Conservation (phyloP, 495 filamentous ascomycete species). For the Talaromyces borbonicus region DNA sequence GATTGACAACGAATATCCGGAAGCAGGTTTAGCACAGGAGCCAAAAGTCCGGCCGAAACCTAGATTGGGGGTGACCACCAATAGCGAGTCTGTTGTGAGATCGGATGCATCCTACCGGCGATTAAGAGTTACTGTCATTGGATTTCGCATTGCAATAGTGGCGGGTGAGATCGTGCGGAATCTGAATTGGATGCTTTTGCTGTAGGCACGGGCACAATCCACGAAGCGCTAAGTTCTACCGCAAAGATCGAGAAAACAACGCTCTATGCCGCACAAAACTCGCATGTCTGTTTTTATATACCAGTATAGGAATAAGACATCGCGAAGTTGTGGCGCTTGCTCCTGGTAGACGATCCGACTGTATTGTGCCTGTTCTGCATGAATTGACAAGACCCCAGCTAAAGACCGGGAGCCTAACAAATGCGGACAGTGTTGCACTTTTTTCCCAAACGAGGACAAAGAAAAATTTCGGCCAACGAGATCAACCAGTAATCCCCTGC, state of each 20-base stretch:
- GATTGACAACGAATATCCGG: slow-evolving; percentile 1
- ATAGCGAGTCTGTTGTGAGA: background rate
- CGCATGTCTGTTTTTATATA: too few relatives aligned
- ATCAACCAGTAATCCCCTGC: background rate
- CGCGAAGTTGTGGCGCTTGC: slow-evolving; percentile 1
- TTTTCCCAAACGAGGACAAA: background rate
- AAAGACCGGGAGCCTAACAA: background rate
- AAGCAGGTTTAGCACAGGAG: background rate
- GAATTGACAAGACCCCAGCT: background rate
- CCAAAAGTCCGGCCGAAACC: background rate
- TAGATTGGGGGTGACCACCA: background rate
- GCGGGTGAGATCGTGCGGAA: slow-evolving; percentile 6
- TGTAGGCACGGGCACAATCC: background rate
- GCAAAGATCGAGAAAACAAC: too few relatives aligned
- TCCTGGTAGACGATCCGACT: background rate
- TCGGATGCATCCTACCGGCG: slow-evolving; percentile 1
- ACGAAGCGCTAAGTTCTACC: too few relatives aligned
- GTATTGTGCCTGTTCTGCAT: background rate
- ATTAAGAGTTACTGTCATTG: slow-evolving; percentile 5
- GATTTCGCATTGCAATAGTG: background rate
- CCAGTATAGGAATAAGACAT: too few relatives aligned
- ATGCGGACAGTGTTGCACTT: background rate
- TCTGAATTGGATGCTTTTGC: background rate
- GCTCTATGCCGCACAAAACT: too few relatives aligned
- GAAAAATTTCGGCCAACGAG: background rate